A percentile compares a stretch with the other conserved stretches of the same genome.
Evolutionary conservation across 768 basidiomycete species (phyloP).

Genomic region (Neoboletus magnificus): DNA sequence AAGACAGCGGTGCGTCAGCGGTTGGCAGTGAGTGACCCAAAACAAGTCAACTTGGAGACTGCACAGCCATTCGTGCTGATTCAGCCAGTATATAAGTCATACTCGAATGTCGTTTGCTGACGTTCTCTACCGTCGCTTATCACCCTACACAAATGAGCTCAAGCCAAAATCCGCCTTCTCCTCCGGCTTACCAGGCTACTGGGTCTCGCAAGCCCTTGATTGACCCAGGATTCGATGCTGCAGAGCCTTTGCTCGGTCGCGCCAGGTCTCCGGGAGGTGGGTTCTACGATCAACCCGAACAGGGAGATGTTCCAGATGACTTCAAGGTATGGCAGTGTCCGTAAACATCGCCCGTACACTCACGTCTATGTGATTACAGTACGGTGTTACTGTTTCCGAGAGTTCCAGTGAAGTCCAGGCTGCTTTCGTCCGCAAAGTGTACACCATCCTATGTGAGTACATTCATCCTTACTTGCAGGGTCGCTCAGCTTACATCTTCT

Average conservation of each 20-base stretch:
- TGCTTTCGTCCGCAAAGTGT: constrained; percentile 90
- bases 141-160: constrained; percentile 47
- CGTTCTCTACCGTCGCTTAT: constrained; percentile 16
- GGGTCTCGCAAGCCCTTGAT: constrained; percentile 37
- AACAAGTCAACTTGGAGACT: background rate
- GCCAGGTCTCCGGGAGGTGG: constrained; percentile 46
- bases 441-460: constrained; percentile 79
- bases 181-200: constrained; percentile 53
- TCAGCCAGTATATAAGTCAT: constrained; percentile 23
- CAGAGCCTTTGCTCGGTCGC: constrained; percentile 56
- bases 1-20: background rate
- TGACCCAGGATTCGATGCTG: constrained; percentile 35
- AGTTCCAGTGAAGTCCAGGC: constrained; percentile 74
- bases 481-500: constrained; percentile 4
- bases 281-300: constrained; percentile 71
- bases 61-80: constrained; percentile 27
- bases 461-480: background rate
- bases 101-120: constrained; percentile 6
- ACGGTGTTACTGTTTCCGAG: constrained; percentile 77
- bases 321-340: constrained; percentile 67
- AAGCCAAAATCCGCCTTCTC: constrained; percentile 52
- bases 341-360: background rate
- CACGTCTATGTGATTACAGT: constrained; percentile 40
- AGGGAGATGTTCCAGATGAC: constrained; percentile 83
- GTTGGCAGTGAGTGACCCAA: constrained; percentile 6